Evolutionary conservation across 176 grass and related monocot genomes (phyloP), one percentile per base, ranked within the genome.

Genomic region (Tuctoria greenei): DNA sequence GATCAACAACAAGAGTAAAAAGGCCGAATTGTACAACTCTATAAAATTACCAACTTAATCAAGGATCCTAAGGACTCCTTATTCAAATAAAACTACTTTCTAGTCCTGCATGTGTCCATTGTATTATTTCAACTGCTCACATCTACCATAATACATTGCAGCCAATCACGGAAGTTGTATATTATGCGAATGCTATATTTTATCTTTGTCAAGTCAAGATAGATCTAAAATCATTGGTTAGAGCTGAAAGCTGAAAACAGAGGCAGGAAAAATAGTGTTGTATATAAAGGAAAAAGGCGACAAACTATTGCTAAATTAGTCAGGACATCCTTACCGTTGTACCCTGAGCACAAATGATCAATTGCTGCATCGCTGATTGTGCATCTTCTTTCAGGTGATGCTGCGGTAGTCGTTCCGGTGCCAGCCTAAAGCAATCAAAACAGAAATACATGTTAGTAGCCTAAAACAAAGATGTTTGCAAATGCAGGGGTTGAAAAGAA

Each of bases 311-410:
- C 44, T 43, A 74, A 63, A 70, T 61, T 42, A 62, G 27, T 79
- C 59, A 47, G 21, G 24, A 56, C 41, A 79, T 82, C 77, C 96
- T 90, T 80, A 99, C 96, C 85, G 85, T 78, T 85, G 96, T 99
- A 78, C 75, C 85, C 64, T 92, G 96, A 79, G 90, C 92, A 10
- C 10, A 95, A 40, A 52, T 73, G 67, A 95, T 84, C 79, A 99
- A 57, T 72, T 95, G 75, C 47, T 90, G 80, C 85, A 99, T 99
- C 70, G 88, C 76, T 42, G 82, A 47, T 60, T 88, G 82, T 26
- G 80, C 89, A 18, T 86, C 70, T 92, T 82, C 85, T 88, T 95
- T 99, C 82, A 99, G 71, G 55, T 90, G 72, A 70, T 81, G 80
- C 61, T 88, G 87, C 55, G 80, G 81, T 66, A 90, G 90, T 74